phyloP scores from a whole-genome alignment of 192 early-diverging fungal genomes.

The Endogone sp. region DNA sequence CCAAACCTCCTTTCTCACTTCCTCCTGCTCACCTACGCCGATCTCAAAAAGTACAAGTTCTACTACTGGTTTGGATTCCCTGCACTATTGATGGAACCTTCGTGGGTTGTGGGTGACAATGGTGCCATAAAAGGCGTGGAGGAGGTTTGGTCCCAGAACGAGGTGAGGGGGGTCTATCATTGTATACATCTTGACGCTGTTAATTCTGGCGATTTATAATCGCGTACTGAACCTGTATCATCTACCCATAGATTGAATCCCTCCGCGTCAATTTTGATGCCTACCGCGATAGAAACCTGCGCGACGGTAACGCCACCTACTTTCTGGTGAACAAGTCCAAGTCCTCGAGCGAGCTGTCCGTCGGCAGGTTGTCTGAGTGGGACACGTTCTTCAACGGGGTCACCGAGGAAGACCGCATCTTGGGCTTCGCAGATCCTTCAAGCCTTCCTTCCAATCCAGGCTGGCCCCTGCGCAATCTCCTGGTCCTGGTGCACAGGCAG shows the following conservation, averaged over 20 bases:
- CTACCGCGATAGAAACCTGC: conserved; percentile 9
- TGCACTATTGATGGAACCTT: conserved; percentile 65
- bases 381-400: conserved; percentile 42
- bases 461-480: conserved; percentile 91
- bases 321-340: conserved; percentile 23
- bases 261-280: conserved; percentile 10
- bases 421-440: conserved; percentile 90
- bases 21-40: conserved; percentile 86
- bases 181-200: neutral
- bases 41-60: conserved; percentile 94
- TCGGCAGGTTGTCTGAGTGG: conserved; percentile 53
- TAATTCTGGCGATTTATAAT: too few relatives aligned
- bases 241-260: neutral
- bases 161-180: neutral
- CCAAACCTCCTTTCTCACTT: conserved; percentile 73
- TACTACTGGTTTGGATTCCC: conserved; percentile 97
- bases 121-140: conserved; percentile 19
- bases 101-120: conserved; percentile 40
- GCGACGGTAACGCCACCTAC: conserved; percentile 26
- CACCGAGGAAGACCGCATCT: conserved; percentile 32
- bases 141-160: conserved; percentile 5
- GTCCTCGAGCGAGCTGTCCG: conserved; percentile 11
- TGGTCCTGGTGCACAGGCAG: conserved; percentile 57
- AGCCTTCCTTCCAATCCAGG: conserved; percentile 70
- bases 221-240: neutral